Conservation (phyloP, 139 green algal genomes). For the Micractinium conductrix region DNA sequence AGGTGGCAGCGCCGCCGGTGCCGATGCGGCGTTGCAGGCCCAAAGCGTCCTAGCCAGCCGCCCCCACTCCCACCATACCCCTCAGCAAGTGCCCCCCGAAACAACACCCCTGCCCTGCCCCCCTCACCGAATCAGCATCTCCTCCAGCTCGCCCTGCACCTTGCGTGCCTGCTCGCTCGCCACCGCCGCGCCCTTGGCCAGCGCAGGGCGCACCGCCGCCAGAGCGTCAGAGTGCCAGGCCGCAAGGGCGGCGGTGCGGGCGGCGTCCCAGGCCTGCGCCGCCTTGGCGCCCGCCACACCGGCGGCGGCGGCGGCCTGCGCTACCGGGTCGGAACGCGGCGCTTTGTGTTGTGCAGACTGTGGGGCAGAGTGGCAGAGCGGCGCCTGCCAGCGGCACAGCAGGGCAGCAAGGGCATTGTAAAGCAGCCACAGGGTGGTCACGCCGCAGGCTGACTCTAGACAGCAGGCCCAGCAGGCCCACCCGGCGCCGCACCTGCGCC, state of each 20-base stretch:
- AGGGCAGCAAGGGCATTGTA: no score
- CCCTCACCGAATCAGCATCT: constrained; percentile 23
- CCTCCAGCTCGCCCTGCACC: constrained; percentile 23
- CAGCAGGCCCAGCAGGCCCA: no score
- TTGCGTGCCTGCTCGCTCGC: neutral
- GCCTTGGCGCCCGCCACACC: neutral
- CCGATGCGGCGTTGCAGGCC: neutral
- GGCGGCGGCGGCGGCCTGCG: neutral
- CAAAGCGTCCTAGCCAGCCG: neutral
- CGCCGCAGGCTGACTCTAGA: no score
- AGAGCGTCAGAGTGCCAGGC: constrained; percentile 18
- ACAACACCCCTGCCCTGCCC: neutral
- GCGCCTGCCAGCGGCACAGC: no score
- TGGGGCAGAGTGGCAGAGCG: no score
- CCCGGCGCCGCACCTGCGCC: neutral
- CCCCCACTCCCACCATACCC: neutral
- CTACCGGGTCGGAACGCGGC: no score
- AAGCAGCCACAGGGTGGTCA: no score
- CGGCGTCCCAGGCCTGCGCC: neutral
- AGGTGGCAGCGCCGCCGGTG: neutral
- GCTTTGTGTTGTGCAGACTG: no score
- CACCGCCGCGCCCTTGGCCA: neutral
- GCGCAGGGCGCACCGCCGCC: constrained; percentile 3
- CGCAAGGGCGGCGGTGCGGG: neutral
- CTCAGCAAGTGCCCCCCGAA: neutral